Evolutionary conservation across 1,284 basidiomycete genomes (phyloP), one percentile per base, ranked within the genome.

Genomic region (Cryptococcus depauperatus): DNA sequence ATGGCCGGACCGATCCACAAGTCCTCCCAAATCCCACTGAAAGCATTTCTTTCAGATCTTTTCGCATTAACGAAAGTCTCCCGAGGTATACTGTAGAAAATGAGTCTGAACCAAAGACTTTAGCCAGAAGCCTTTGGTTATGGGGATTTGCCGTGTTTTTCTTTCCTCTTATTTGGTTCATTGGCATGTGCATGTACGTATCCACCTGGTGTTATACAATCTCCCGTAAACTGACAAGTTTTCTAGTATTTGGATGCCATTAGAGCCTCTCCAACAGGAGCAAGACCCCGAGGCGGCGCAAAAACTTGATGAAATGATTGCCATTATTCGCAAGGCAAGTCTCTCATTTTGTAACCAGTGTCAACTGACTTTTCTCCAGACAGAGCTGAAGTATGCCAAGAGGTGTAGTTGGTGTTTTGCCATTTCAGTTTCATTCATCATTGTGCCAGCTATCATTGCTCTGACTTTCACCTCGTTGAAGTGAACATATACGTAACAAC

Each of bases 111-210:
- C 62, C 68, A 5, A 54, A 62, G 37, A 68, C 66, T 1, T 50
- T 68, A 7, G 62, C 65, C 1, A 56, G 55, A 38, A 40, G 41
- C 5, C 56, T 66, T 8, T 70, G 66, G 62, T 44, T 35, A 29
- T 68, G 62, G 61, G 68, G 68, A 1, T 68, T 58, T 46, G n/a
- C n/a, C n/a, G n/a, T n/a, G n/a, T n/a, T n/a, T n/a, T 21, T 64
- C 10, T 64, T 53, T 41, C 64, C 64, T 3, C 33, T 61, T 1
- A 50, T 70, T 5, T 70, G 68, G 68, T 38, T 61, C 7, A 40
- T 68, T 7, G 68, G 66, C 3, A 55, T 58, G 44, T 55, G 54
- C 35, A 63, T 70, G 59, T 64, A 52, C 55, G 53, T 61, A 26
- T 32, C 5, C 9, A 9, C 14, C 10, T 44, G n/a, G 16, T 37